Base-by-base conservation (phyloP, 495 filamentous ascomycete genomes). In the Tuber melanosporum region DNA sequence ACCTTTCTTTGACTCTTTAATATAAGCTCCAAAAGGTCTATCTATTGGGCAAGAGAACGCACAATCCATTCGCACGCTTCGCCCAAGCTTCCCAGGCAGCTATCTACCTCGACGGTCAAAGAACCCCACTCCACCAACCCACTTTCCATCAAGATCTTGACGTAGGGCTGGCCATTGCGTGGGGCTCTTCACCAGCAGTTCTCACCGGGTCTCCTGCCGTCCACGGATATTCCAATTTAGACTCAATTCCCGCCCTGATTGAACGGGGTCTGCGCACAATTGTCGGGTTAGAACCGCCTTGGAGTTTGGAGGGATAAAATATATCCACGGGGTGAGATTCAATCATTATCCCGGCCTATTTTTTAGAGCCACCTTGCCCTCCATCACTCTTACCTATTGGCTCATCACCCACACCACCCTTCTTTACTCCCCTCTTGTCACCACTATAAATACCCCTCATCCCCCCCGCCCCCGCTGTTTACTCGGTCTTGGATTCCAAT, bases 1-100 rank as follows among this genome's bases (percentile, higher is more conserved):
- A 62, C 57, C 57, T 66, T 36, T 36, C 57, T 66, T 66, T 66
- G 57, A 66, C 57, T 36, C 57, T 66, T 66, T 66, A 36, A 66
- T 36, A 66, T 36, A 66, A 14, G 57, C 57, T 66, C 26, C 57
- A 19, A 66, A 66, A 66, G 57, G 57, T 66, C 57, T 19, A 17
- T 36, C 57, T 66, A 14, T 66, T 32, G 57, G 57, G 19, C 14
- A 36, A 66, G 15, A 7, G 57, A 36, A 36, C 57, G 57, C 57
- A 66, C 57, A 66, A 36, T 66, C 57, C 26, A 36, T 66, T 66
- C 57, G 57, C 57, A 66, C 57, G 57, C 26, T 36, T 36, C 32
- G 2, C 32, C 57, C 15, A 36, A 66, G 57, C 26, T 36, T 36
- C 26, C 15, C 57, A 66, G 57, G 57, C 57, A 66, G 26, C 57